Evolutionary conservation across 2,329 filamentous ascomycete species (phyloP).

Genomic region (Harringtonia aguacate): DNA sequence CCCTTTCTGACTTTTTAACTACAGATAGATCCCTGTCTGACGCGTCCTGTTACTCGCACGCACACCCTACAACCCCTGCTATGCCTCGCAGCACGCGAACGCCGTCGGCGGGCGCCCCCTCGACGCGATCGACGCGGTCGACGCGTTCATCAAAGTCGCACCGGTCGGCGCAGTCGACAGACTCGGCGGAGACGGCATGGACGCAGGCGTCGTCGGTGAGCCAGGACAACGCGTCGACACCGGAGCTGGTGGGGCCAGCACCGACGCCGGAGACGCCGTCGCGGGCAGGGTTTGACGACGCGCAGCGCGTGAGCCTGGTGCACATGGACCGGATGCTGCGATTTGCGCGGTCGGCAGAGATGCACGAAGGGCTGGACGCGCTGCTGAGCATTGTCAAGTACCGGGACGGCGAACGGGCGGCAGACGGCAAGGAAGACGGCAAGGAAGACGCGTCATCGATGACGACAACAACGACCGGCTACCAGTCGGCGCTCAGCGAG

Average conservation of each 20-base stretch:
- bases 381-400: slow-evolving; percentile 8
- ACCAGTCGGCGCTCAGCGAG: slow-evolving; percentile 33
- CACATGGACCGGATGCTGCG: slow-evolving; percentile 11
- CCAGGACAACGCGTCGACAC: background rate
- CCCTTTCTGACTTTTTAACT: too few relatives aligned
- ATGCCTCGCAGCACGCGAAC: slow-evolving; percentile 5
- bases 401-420: slow-evolving; percentile 1
- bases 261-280: background rate
- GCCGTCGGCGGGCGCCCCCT: slow-evolving; percentile 6
- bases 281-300: background rate
- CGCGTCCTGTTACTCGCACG: too few relatives aligned
- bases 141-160: background rate
- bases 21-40: too few relatives aligned
- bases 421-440: too few relatives aligned
- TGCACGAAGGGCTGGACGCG: slow-evolving; percentile 8
- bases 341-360: slow-evolving; percentile 6
- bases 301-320: slow-evolving; percentile 5
- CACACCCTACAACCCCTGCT: background rate
- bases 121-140: slow-evolving; percentile 6
- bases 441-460: too few relatives aligned
- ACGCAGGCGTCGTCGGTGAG: slow-evolving; percentile 8
- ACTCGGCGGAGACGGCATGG: background rate
- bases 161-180: background rate
- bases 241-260: background rate
- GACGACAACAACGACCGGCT: slow-evolving; percentile 3